These are phyloP conservation scores for Medicago arabica DNA, from an alignment of 306 rosid genomes.

Conservation along the genomic window DNA sequence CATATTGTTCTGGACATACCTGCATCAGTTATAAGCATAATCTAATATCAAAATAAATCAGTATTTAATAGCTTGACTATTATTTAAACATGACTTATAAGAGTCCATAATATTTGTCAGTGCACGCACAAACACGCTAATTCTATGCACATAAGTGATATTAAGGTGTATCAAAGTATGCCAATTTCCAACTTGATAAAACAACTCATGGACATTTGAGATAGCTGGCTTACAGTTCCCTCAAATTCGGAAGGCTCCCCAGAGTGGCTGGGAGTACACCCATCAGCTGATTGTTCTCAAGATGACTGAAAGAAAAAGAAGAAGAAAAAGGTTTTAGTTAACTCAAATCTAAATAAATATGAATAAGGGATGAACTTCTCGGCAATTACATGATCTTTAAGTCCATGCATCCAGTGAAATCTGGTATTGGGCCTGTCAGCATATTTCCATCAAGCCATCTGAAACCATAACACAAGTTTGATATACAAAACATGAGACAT, in stretches of 20 bases:
- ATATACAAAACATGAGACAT: constrained; percentile 40
- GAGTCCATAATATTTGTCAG: neutral
- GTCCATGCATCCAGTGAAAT: constrained; percentile 76
- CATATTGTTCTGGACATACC: constrained; percentile 87
- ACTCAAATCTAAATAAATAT: constrained; percentile 36
- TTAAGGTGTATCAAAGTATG: constrained; percentile 15
- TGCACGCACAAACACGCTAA: neutral
- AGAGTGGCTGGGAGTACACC: constrained; percentile 74
- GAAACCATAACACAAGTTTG: constrained; percentile 11
- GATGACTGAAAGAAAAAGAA: constrained; percentile 74
- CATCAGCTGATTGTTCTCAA: constrained; percentile 81
- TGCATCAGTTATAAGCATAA: constrained; percentile 52
- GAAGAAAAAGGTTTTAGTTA: constrained; percentile 40
- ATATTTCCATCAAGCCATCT: constrained; percentile 59
- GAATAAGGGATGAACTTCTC: constrained; percentile 27
- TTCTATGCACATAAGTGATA: constrained; percentile 21
- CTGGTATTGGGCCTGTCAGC: constrained; percentile 79
- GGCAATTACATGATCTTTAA: constrained; percentile 82
- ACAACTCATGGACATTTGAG: constrained; percentile 34
- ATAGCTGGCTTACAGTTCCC: constrained; percentile 87
- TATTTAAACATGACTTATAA: neutral
- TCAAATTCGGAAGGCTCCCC: constrained; percentile 75
- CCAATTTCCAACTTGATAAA: constrained; percentile 15
- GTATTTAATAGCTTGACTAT: constrained; percentile 23
- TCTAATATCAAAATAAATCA: constrained; percentile 18